Conservation (phyloP, 331 rosid genomes). For the Pyrus hybrid region DNA sequence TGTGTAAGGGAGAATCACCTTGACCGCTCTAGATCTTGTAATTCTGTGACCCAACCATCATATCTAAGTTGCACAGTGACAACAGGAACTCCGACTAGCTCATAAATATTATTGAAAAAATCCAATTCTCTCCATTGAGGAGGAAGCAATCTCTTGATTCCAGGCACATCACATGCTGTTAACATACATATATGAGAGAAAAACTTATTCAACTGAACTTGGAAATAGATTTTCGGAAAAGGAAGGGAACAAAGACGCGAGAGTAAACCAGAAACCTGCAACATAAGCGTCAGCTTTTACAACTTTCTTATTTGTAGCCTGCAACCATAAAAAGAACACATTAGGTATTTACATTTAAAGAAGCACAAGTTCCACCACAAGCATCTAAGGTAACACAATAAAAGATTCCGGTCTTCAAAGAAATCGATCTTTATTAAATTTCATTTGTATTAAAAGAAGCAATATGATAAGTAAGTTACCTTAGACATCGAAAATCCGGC, state of each 20-base stretch:
- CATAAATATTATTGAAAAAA: conserved; percentile 75
- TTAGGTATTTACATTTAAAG: conserved; percentile 3
- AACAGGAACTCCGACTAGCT: conserved; percentile 91
- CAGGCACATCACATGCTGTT: conserved; percentile 97
- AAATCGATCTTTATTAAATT: not conserved
- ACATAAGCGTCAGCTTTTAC: conserved; percentile 93
- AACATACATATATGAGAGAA: conserved; percentile 24
- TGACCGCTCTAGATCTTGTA: conserved; percentile 87
- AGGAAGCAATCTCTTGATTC: conserved; percentile 85
- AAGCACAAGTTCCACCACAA: not conserved
- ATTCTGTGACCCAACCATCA: conserved; percentile 93
- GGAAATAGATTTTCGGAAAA: not conserved
- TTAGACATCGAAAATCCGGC: conserved; percentile 77
- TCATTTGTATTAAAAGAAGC: not conserved
- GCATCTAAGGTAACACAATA: not conserved
- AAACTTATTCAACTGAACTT: not conserved
- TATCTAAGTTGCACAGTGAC: conserved; percentile 96
- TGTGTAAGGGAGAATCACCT: conserved; percentile 44
- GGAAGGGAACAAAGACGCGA: not conserved
- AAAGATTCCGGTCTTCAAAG: not conserved
- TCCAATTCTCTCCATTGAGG: conserved; percentile 69
- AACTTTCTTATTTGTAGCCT: conserved; percentile 79
- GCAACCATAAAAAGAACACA: conserved; percentile 9
- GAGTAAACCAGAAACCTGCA: conserved; percentile 61
- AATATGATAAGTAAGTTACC: conserved; percentile 33